phyloP scores from a whole-genome alignment of 2,329 filamentous ascomycete genomes.

The Emergomyces pasteurianus region DNA sequence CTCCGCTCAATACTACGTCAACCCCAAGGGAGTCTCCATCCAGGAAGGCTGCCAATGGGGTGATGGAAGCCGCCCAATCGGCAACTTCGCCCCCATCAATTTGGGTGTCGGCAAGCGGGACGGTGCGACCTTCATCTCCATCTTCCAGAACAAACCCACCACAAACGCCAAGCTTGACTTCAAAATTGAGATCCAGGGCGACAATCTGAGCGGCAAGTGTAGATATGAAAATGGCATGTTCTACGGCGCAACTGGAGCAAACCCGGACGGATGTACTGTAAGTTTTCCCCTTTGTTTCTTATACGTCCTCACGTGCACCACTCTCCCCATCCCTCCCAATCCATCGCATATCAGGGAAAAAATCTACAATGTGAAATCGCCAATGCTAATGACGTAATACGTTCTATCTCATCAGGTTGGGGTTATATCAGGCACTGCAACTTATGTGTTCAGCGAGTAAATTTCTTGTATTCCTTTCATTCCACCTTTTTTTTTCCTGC shows the following conservation, averaged over 20 bases:
- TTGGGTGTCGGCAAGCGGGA: slow-evolving; percentile 64
- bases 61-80: slow-evolving; percentile 43
- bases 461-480: not conserved
- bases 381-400: not conserved
- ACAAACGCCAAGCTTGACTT: slow-evolving; percentile 59
- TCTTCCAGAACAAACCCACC: slow-evolving; percentile 75
- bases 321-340: not conserved
- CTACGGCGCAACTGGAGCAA: slow-evolving; percentile 37
- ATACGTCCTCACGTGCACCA: not conserved
- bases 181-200: slow-evolving; percentile 64
- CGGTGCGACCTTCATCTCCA: slow-evolving; percentile 63
- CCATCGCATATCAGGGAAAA: not conserved
- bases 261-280: slow-evolving; percentile 66
- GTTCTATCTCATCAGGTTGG: not conserved
- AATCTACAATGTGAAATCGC: not conserved
- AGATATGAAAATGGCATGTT: slow-evolving; percentile 54
- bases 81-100: slow-evolving; percentile 84
- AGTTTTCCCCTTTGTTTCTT: slow-evolving; percentile 29
- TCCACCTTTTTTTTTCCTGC: no score
- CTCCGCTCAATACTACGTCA: slow-evolving; percentile 94
- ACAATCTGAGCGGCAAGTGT: slow-evolving; percentile 49
- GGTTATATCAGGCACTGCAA: not conserved
- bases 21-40: slow-evolving; percentile 58
- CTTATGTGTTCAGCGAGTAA: not conserved
- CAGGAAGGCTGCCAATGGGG: slow-evolving; percentile 69